These are phyloP conservation scores for Fusarium ambrosium DNA, from an alignment of 2,329 filamentous ascomycete species.

Conservation along the genomic window DNA sequence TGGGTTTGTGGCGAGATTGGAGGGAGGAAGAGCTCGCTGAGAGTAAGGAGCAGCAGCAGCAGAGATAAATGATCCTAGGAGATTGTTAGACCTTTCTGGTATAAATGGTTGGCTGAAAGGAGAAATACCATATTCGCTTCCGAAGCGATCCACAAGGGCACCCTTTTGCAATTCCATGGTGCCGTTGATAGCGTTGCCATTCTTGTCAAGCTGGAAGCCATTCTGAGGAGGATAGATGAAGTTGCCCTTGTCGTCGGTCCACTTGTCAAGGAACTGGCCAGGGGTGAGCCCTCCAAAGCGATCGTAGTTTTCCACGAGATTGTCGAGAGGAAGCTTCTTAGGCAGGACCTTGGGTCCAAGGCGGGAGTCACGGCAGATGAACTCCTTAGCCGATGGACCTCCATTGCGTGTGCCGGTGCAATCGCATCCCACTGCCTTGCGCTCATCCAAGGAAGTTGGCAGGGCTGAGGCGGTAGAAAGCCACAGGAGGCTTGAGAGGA, in stretches of 20 bases:
- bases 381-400: slow-evolving; percentile 30
- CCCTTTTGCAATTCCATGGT: slow-evolving; percentile 57
- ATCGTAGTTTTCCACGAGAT: slow-evolving; percentile 50
- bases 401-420: slow-evolving; percentile 42
- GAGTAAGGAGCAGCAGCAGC: slow-evolving; percentile 62
- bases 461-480: slow-evolving; percentile 32
- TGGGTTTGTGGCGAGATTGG: slow-evolving; percentile 56
- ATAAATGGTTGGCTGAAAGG: not conserved
- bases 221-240: slow-evolving; percentile 57
- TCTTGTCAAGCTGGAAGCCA: slow-evolving; percentile 57
- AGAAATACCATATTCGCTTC: slow-evolving; percentile 56
- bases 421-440: slow-evolving; percentile 31
- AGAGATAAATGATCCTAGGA: slow-evolving; percentile 52
- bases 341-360: slow-evolving; percentile 55
- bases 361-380: slow-evolving; percentile 54
- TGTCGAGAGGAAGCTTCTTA: slow-evolving; percentile 51
- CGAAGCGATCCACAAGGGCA: slow-evolving; percentile 63
- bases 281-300: slow-evolving; percentile 58
- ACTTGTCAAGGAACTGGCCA: slow-evolving; percentile 55
- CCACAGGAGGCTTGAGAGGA: slow-evolving; percentile 33
- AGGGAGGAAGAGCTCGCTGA: slow-evolving; percentile 62
- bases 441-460: slow-evolving; percentile 9
- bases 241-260: slow-evolving; percentile 46
- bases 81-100: slow-evolving; percentile 3
- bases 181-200: slow-evolving; percentile 55